phyloP scores from a whole-genome alignment of 2,329 filamentous ascomycete species.

The Immersiporthe knoxdaviesiana region DNA sequence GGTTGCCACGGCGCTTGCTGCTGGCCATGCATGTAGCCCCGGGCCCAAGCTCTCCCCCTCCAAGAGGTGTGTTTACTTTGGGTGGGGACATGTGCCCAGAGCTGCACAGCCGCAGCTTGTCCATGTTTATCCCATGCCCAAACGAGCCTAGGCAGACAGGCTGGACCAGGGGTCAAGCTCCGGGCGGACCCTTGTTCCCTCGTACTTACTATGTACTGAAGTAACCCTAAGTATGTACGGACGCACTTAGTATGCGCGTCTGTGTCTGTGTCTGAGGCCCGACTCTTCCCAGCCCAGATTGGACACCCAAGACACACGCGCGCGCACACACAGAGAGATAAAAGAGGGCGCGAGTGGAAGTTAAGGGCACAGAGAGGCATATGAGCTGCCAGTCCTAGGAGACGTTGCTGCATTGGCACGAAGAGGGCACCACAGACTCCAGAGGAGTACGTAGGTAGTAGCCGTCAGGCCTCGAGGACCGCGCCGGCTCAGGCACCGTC shows the following conservation, averaged over 20 bases:
- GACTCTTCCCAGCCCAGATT: conserved; percentile 17
- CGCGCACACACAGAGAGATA: background rate
- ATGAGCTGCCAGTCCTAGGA: background rate
- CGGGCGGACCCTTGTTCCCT: conserved; percentile 18
- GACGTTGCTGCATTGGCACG: background rate
- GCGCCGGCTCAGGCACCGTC: conserved; percentile 4
- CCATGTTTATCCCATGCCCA: conserved; percentile 22
- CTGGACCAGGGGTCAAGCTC: conserved; percentile 26
- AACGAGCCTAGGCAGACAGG: conserved; percentile 19
- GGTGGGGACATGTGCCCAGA: conserved; percentile 23
- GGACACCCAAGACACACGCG: too few species aligned
- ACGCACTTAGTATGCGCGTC: too few species aligned
- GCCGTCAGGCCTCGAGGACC: background rate
- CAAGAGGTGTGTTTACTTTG: conserved; percentile 26
- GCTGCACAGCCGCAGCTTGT: conserved; percentile 22
- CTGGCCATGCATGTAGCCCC: background rate
- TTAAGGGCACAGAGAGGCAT: background rate
- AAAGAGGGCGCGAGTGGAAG: background rate
- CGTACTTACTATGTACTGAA: too few species aligned
- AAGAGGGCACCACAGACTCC: background rate
- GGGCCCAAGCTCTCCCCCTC: background rate
- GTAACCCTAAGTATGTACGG: too few species aligned
- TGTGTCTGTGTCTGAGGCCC: conserved; percentile 9
- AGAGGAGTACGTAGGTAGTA: background rate
- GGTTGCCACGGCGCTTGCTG: conserved; percentile 10